Percentiles rank a stretch among this genome's conserved stretches.
phyloP scores from a whole-genome alignment of 495 filamentous ascomycete species.

The Neurospora discreta region DNA sequence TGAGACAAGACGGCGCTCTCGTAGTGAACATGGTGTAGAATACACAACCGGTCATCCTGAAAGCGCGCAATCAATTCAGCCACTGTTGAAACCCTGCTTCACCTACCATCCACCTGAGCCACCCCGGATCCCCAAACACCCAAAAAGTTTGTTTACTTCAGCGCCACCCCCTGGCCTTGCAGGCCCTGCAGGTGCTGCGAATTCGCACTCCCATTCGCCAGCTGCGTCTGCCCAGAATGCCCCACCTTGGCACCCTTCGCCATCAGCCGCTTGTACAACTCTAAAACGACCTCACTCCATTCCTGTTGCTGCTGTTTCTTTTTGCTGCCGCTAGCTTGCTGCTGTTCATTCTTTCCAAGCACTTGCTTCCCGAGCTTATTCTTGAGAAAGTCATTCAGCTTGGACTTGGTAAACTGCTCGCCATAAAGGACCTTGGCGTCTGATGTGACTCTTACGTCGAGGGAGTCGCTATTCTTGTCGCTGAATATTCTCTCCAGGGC shows the following conservation, averaged over 20 bases:
- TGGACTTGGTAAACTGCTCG: slow-evolving; percentile 50
- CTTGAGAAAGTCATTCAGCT: slow-evolving; percentile 49
- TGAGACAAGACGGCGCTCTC: background rate
- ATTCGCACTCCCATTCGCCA: background rate
- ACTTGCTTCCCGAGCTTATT: slow-evolving; percentile 32
- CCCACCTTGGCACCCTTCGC: slow-evolving; percentile 40
- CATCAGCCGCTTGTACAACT: slow-evolving; percentile 44
- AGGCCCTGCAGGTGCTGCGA: background rate
- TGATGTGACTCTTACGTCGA: slow-evolving; percentile 36
- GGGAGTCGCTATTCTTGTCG: slow-evolving; percentile 11
- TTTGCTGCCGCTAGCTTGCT: slow-evolving; percentile 7
- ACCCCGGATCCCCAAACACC: background rate
- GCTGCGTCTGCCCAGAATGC: background rate
- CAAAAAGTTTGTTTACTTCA: background rate
- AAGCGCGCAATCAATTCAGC: background rate
- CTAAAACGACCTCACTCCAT: slow-evolving; percentile 47
- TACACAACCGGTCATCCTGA: no score
- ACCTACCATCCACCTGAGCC: background rate
- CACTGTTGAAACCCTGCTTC: background rate
- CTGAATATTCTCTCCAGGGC: slow-evolving; percentile 10
- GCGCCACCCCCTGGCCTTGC: background rate
- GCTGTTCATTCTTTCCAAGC: slow-evolving; percentile 17
- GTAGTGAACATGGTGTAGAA: background rate
- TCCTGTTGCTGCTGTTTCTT: slow-evolving; percentile 19
- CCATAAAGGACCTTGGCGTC: slow-evolving; percentile 52